phyloP scores from a whole-genome alignment of 2,329 filamentous ascomycete species.

The Ophiostoma sp. region DNA sequence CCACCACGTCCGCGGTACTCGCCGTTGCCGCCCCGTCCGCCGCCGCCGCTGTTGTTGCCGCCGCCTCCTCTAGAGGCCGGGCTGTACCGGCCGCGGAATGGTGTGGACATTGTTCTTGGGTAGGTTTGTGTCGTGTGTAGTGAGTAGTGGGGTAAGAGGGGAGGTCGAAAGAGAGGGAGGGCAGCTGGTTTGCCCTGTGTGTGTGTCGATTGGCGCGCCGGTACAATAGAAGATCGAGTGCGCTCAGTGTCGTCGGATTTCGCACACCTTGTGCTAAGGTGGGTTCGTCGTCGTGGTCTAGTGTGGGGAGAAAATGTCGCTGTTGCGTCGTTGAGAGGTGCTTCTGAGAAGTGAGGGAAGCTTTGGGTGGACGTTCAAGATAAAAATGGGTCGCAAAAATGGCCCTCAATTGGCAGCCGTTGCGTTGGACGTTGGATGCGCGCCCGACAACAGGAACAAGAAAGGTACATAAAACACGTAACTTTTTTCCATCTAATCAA shows the following conservation, averaged over 20 bases:
- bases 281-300: background rate
- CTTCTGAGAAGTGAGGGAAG: background rate
- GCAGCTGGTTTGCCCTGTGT: background rate
- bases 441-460: background rate
- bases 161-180: background rate
- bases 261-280: background rate
- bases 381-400: conserved; percentile 18
- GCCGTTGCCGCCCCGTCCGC: conserved; percentile 17
- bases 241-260: background rate
- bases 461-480: background rate
- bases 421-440: background rate
- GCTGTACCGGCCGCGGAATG: conserved; percentile 31
- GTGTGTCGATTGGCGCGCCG: background rate
- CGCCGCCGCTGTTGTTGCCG: conserved; percentile 17
- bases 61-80: conserved; percentile 28
- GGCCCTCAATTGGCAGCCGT: background rate
- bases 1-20: conserved; percentile 20
- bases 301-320: background rate
- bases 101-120: conserved; percentile 27
- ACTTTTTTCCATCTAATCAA: background rate
- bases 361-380: background rate
- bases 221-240: background rate
- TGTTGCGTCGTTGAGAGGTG: background rate
- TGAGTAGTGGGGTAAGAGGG: background rate
- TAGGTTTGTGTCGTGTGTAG: background rate